Evolutionary conservation across 768 basidiomycete species (phyloP).

Genomic region (Lactifluus piperatus): DNA sequence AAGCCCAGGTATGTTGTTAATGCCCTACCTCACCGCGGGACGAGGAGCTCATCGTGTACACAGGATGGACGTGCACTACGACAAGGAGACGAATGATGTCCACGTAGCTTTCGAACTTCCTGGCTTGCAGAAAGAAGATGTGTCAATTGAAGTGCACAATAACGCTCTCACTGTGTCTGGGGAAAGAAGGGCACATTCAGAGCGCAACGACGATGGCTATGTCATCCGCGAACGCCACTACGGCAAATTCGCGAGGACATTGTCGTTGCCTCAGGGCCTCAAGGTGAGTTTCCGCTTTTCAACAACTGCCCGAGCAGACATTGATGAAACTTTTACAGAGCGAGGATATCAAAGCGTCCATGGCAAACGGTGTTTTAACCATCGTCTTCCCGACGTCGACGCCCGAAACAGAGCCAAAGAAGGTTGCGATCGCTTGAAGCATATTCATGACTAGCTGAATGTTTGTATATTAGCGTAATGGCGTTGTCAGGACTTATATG

Average conservation of each 20-base stretch:
- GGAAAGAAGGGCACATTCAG: slow-evolving; percentile 30
- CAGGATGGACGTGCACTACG: slow-evolving; percentile 46
- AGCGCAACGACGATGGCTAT: slow-evolving; percentile 31
- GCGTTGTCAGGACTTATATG: no score
- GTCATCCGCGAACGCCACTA: slow-evolving; percentile 27
- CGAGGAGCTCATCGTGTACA: not conserved
- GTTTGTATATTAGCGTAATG: no score
- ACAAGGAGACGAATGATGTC: slow-evolving; percentile 36
- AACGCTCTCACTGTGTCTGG: slow-evolving; percentile 43
- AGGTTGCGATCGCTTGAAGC: slow-evolving; percentile 29
- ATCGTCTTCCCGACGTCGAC: slow-evolving; percentile 41
- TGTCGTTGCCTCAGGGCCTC: slow-evolving; percentile 24
- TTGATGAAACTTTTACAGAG: slow-evolving; percentile 7
- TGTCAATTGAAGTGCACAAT: slow-evolving; percentile 43
- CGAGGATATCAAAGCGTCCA: slow-evolving; percentile 33
- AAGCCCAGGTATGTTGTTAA: not conserved
- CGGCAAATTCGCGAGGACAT: slow-evolving; percentile 24
- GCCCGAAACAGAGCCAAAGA: slow-evolving; percentile 36
- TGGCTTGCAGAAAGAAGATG: slow-evolving; percentile 41
- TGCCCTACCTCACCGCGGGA: not conserved
- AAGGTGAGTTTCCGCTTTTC: slow-evolving; percentile 20
- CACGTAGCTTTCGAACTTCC: slow-evolving; percentile 50
- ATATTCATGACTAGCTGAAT: not conserved
- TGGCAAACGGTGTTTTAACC: slow-evolving; percentile 40
- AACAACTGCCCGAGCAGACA: not conserved